Base-by-base conservation (phyloP, 2,329 filamentous ascomycete species). In the Xylariomycetidae sp. region DNA sequence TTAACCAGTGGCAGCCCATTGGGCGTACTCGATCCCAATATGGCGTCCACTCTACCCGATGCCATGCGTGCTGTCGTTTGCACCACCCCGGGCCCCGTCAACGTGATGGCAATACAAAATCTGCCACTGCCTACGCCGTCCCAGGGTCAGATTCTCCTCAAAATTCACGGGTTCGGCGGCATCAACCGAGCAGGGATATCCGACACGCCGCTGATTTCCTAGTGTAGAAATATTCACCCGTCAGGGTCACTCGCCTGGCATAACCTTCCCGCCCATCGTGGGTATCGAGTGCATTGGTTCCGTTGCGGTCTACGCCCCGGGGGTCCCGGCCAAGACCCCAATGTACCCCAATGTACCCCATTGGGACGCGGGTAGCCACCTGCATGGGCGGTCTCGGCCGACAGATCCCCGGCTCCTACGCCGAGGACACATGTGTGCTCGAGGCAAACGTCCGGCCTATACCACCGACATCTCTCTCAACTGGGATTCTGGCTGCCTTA, bases 331-430 rank as follows among this genome's bases (percentile, higher is more conserved):
- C 6, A 36, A 42, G 25, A 49, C 50, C 2, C 32, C 49, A 5
- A 41, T n/a, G n/a, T n/a, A n/a, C n/a, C n/a, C n/a, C 48, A 3
- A 51, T 56, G 17, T 64, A 70, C 36, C 40, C 53, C 11, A 37
- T 53, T 26, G 69, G 66, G 2, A 52, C 57, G 9, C 52, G 59
- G 12, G 65, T 71, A 2, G 64, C 64, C 2, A 70, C 66, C 3
- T 62, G 59, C 12, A 69, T 72, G 65, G 69, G 68, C 6, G 68
- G 67, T 1, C 60, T 73, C 51, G 67, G 68, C 1, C 46, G 66
- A 6, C 48, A 50, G 12, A 67, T 69, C 33, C 62, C 70, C 40
- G 69, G 69, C 7, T 65, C 64, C 0, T 72, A 72, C 41, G 67
- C 67, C 4, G 66, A 73, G 47, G 72, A 68, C 35, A 62, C 58